Percentiles rank a stretch among this genome's conserved stretches.
Evolutionary conservation across 2,329 filamentous ascomycete species (phyloP).

Genomic region (Drechslerella dactyloides): DNA sequence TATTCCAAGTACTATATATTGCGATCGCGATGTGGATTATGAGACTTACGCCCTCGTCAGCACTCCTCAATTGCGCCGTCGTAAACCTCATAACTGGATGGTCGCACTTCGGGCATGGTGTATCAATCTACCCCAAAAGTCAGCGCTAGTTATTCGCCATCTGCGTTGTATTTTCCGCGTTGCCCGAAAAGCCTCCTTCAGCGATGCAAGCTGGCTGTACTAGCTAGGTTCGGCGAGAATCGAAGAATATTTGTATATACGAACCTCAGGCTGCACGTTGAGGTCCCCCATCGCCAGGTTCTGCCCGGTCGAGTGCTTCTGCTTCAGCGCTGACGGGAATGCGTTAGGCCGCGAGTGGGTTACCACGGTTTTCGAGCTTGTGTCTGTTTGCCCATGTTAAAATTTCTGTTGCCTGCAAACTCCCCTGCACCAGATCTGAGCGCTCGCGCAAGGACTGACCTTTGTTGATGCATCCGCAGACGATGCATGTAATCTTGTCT

Average conservation of each 20-base stretch:
- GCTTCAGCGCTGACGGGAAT: constrained; percentile 86
- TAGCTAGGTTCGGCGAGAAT: too few relatives aligned
- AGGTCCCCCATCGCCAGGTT: constrained; percentile 78
- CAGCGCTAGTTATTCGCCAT: neutral
- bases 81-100: constrained; percentile 82
- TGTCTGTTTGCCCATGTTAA: constrained; percentile 63
- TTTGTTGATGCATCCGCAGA: constrained; percentile 84
- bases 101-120: constrained; percentile 81
- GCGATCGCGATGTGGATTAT: neutral
- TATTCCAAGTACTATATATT: neutral
- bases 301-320: constrained; percentile 86
- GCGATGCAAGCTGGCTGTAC: too few relatives aligned
- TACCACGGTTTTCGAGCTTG: constrained; percentile 74
- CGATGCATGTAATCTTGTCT: constrained; percentile 78
- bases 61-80: constrained; percentile 83
- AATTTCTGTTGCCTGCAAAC: neutral
- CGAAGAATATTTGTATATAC: constrained; percentile 12
- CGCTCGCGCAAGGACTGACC: constrained; percentile 62
- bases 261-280: constrained; percentile 69
- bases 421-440: neutral
- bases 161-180: constrained; percentile 30
- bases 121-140: constrained; percentile 60
- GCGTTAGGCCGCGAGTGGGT: constrained; percentile 87
- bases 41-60: constrained; percentile 87
- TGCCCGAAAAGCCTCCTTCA: too few relatives aligned